Base-by-base conservation (phyloP, 768 basidiomycete species). In the Lepiota venenata region DNA sequence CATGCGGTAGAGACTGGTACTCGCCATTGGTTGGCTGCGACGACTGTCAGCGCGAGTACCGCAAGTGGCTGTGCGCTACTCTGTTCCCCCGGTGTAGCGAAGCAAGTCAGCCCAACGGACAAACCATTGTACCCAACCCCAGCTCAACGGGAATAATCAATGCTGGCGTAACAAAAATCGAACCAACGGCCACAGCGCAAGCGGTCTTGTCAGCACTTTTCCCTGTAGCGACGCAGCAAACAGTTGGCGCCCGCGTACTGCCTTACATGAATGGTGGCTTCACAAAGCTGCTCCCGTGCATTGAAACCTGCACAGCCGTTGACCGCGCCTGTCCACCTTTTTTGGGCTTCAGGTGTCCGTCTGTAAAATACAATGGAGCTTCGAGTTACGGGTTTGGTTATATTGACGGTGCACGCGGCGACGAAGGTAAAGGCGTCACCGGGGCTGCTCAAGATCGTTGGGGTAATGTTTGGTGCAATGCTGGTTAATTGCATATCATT, bases 1-100 rank as follows among this genome's bases (percentile, higher is more conserved):
- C 90, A 1, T 94, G 93, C 64, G 88, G 89, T 15, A 79, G 88
- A 25, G 91, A 93, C 63, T 63, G 74, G 51, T 95, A 92, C 70
- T 92, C 89, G 5, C 87, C 88, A 0, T 67, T 93, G 18, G 81
- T 88, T 22, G 81, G 82, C 3, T 95, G 93, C 63, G 75, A 79
- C 12, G 85, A 89, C 65, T 94, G 92, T 61, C 80, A 85, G 58
- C 67, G 67, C 18, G 82, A 81, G 20, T 95, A 94, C 65, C 79
- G 87, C 32, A 74, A 71, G 32, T 95, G 91, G 91, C 77, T 89
- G 32, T 95, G 93, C 68, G 66, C 81, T 18, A 70, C 86, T 14
- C 82, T 84, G 8, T 78, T 95, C 62, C 82, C 89, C 12, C 81
- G 92, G 21, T 94, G 92, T 57, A 76, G 79, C 12, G 90, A 93